A percentile compares a stretch with the other conserved stretches of the same genome.
phyloP scores from a whole-genome alignment of 192 early-diverging fungal genomes.

The Coemansia sp. region DNA sequence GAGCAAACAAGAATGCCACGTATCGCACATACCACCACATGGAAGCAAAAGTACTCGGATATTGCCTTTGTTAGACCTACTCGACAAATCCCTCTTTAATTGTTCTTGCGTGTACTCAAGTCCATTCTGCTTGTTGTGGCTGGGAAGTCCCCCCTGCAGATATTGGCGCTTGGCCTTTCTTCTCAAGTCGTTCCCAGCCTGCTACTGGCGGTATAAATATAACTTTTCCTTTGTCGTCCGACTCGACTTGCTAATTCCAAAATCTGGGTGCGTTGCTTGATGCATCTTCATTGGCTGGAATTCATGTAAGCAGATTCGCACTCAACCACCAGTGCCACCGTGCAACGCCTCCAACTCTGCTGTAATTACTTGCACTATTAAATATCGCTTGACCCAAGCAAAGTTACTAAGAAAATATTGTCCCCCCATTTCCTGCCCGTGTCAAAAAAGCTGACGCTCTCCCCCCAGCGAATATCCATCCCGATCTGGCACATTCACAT shows the following conservation, averaged over 20 bases:
- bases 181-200: background rate
- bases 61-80: slow-evolving; percentile 3
- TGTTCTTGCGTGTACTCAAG: slow-evolving; percentile 3
- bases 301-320: background rate
- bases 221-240: background rate
- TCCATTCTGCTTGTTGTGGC: slow-evolving; percentile 6
- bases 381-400: background rate
- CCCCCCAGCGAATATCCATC: background rate
- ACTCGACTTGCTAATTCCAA: background rate
- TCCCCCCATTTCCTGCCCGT: background rate
- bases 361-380: background rate
- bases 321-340: background rate
- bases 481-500: background rate
- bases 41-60: slow-evolving; percentile 6
- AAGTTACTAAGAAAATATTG: background rate
- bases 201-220: background rate
- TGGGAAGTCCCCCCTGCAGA: slow-evolving; percentile 4
- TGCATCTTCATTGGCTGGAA: background rate
- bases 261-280: background rate
- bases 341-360: background rate
- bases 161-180: slow-evolving; percentile 2
- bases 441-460: background rate
- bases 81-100: slow-evolving; percentile 8
- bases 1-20: slow-evolving; percentile 4
- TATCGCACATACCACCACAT: background rate